phyloP scores from a whole-genome alignment of 2,329 filamentous ascomycete genomes.

The Pseudogymnoascus sp. region DNA sequence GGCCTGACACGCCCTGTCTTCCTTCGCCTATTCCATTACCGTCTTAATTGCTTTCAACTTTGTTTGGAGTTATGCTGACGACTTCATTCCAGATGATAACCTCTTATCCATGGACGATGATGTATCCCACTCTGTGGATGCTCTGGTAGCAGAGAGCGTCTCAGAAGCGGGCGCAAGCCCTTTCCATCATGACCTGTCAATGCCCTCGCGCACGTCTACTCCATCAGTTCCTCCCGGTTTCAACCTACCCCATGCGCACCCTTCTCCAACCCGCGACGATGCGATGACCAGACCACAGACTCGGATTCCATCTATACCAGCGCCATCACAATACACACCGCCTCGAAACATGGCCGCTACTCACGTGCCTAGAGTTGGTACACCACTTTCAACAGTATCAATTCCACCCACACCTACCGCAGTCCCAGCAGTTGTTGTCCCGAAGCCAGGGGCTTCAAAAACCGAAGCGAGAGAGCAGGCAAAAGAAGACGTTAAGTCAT shows the following conservation, averaged over 20 bases:
- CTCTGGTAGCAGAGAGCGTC: conserved; percentile 51
- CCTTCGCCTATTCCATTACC: background rate
- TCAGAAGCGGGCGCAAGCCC: conserved; percentile 17
- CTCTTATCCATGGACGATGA: conserved; percentile 50
- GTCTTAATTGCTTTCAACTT: background rate
- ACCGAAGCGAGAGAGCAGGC: conserved; percentile 21
- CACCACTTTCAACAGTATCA: conserved; percentile 23
- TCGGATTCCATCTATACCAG: conserved; percentile 16
- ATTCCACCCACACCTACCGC: conserved; percentile 18
- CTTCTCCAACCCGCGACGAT: conserved; percentile 24
- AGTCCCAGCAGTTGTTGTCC: conserved; percentile 5
- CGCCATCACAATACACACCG: conserved; percentile 21
- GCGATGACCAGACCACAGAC: conserved; percentile 20
- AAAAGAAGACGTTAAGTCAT: conserved; percentile 37
- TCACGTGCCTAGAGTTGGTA: conserved; percentile 19
- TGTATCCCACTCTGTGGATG: conserved; percentile 55
- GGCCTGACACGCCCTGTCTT: conserved; percentile 4
- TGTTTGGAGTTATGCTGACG: conserved; percentile 16
- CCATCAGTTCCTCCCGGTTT: conserved; percentile 41
- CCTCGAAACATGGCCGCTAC: conserved; percentile 15
- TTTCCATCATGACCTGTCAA: conserved; percentile 15
- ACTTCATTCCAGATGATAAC: conserved; percentile 47
- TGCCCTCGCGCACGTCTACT: conserved; percentile 25
- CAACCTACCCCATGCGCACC: conserved; percentile 32
- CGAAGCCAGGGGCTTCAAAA: background rate